Percentiles rank a stretch among this genome's conserved stretches.
Evolutionary conservation across 306 rosid genomes (phyloP).

Genomic region (Sicyos edulis): DNA sequence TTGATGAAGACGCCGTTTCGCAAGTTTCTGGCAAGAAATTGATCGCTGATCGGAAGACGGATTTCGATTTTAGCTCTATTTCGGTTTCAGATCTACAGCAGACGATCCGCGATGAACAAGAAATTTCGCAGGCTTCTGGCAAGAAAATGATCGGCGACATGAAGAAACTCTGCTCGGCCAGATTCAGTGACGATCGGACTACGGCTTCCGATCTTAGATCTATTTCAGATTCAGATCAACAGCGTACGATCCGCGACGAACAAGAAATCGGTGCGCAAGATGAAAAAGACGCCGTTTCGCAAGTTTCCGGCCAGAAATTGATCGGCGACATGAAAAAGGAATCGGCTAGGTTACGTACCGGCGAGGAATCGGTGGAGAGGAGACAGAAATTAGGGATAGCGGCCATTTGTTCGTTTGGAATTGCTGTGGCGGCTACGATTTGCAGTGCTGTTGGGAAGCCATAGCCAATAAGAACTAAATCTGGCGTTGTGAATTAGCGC

Average conservation of each 20-base stretch:
- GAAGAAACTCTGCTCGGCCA: background rate
- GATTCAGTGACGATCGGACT: background rate
- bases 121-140: no score
- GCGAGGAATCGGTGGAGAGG: background rate
- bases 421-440: slow-evolving; percentile 5
- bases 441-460: slow-evolving; percentile 9
- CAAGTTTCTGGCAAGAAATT: no score
- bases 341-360: no score
- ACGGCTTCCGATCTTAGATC: background rate
- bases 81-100: no score
- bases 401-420: slow-evolving; percentile 8
- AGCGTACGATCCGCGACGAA: background rate
- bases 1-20: no score
- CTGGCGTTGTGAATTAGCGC: background rate
- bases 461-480: background rate
- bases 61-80: no score
- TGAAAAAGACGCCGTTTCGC: background rate
- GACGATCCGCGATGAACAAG: no score
- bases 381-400: background rate
- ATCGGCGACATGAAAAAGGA: background rate
- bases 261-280: background rate
- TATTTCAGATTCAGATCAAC: background rate
- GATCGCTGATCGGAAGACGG: no score
- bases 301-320: background rate
- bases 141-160: no score